A percentile compares a stretch with the other conserved stretches of the same genome.
Evolutionary conservation across 129 eudicot species (phyloP).

Genomic region (Ambrosia trifida): DNA sequence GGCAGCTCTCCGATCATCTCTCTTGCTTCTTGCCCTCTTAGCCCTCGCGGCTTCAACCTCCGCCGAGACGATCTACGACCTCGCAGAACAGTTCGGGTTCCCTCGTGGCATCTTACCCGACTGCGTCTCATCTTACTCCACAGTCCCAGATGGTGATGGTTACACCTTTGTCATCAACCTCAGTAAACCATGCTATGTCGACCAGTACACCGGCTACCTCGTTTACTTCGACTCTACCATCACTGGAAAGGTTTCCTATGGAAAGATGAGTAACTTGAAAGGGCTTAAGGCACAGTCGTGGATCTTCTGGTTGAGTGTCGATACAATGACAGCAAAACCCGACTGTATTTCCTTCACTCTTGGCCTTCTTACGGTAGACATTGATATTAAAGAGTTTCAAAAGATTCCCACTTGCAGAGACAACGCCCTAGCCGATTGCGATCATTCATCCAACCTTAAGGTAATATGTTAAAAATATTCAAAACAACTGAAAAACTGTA

Average conservation of each 20-base stretch:
- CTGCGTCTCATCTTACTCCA: constrained; percentile 49
- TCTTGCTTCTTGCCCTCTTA: constrained; percentile 10
- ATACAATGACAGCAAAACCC: constrained; percentile 59
- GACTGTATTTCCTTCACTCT: constrained; percentile 54
- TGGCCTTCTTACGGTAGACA: constrained; percentile 57
- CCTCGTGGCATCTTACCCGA: constrained; percentile 68
- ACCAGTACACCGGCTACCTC: constrained; percentile 53
- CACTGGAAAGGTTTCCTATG: constrained; percentile 51
- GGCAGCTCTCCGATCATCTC: constrained; percentile 10
- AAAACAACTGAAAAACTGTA: too few relatives aligned
- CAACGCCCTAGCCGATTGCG: constrained; percentile 18
- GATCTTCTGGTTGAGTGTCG: constrained; percentile 58
- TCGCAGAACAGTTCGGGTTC: constrained; percentile 55
- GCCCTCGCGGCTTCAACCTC: constrained; percentile 4
- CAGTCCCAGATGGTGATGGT: constrained; percentile 11
- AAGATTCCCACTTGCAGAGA: constrained; percentile 54
- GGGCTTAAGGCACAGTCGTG: constrained; percentile 57
- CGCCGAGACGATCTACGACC: constrained; percentile 43
- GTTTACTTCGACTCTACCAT: constrained; percentile 56
- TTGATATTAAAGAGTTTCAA: constrained; percentile 53
- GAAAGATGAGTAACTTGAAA: constrained; percentile 52
- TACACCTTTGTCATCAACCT: constrained; percentile 43
- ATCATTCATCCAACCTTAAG: constrained; percentile 5
- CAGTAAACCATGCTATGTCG: constrained; percentile 49
- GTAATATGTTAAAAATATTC: neutral